Conservation (phyloP, 306 rosid species). For the Myrica gale region DNA sequence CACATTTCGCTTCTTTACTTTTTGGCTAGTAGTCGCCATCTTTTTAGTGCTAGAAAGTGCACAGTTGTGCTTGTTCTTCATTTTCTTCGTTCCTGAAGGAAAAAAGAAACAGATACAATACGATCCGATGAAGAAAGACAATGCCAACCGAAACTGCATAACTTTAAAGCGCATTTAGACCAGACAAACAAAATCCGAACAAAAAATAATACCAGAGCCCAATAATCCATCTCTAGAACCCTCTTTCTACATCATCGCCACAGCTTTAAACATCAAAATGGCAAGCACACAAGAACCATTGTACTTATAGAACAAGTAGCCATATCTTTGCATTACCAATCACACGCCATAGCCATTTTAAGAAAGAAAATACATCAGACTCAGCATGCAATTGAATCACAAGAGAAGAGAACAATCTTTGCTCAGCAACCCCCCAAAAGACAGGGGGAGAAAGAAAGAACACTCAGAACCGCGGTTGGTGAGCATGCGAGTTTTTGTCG, state of each 20-base stretch:
- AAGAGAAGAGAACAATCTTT: too few species aligned
- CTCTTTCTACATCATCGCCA: neutral
- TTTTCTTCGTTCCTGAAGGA: constrained; percentile 36
- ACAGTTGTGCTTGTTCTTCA: constrained; percentile 24
- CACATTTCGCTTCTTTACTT: constrained; percentile 54
- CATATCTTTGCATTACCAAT: neutral
- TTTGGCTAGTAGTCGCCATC: constrained; percentile 31
- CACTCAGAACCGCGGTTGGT: neutral
- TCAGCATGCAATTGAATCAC: too few species aligned
- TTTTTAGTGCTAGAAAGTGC: constrained; percentile 25
- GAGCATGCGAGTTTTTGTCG: neutral
- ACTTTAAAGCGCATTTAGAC: neutral
- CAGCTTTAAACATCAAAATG: neutral
- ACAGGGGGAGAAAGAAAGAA: neutral
- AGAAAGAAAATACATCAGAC: too few species aligned
- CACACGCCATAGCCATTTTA: neutral
- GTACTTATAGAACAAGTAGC: neutral
- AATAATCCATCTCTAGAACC: neutral
- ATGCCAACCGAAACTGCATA: neutral
- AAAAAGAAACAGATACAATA: neutral
- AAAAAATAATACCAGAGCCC: neutral
- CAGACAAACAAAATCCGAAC: neutral
- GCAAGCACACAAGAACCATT: neutral
- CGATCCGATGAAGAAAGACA: neutral
- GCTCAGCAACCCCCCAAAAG: neutral